Conservation (phyloP, 768 basidiomycete genomes). For the Rhizopogon vesiculosus region DNA sequence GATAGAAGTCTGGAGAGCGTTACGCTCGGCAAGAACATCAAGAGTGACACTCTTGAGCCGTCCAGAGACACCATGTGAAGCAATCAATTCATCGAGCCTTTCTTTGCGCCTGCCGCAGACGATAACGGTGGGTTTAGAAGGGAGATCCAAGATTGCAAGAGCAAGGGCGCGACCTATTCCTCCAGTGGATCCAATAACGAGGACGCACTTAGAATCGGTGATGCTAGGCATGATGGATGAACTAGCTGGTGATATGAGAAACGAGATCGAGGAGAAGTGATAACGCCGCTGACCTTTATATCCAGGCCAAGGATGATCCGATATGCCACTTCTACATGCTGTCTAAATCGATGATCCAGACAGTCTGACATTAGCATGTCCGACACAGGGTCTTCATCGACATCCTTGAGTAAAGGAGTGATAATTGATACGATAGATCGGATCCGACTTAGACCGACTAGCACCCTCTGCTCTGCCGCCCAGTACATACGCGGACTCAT, state of each 20-base stretch:
- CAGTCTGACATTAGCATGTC: background rate
- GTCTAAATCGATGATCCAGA: too few species aligned
- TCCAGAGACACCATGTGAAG: slow-evolving; percentile 15
- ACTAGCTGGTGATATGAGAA: background rate
- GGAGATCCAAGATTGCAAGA: slow-evolving; percentile 40
- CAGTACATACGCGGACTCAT: background rate
- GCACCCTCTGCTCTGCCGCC: background rate
- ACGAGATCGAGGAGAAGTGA: background rate
- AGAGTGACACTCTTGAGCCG: slow-evolving; percentile 39
- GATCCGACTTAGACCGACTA: too few species aligned
- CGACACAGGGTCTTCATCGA: background rate
- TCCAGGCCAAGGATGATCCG: too few species aligned
- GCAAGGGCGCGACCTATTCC: slow-evolving; percentile 58
- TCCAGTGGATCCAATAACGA: slow-evolving; percentile 53
- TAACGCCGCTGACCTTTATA: background rate
- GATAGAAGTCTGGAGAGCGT: slow-evolving; percentile 36
- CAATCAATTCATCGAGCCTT: slow-evolving; percentile 45
- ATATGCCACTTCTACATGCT: background rate
- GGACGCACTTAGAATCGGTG: slow-evolving; percentile 43
- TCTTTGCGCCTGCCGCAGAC: slow-evolving; percentile 48
- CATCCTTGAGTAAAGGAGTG: background rate
- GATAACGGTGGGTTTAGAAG: slow-evolving; percentile 45
- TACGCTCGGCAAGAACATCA: slow-evolving; percentile 37
- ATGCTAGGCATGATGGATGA: slow-evolving; percentile 29
- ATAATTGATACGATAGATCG: background rate